Evolutionary conservation across 2,329 filamentous ascomycete genomes (phyloP).

Genomic region (Sarocladiaceae sp.): DNA sequence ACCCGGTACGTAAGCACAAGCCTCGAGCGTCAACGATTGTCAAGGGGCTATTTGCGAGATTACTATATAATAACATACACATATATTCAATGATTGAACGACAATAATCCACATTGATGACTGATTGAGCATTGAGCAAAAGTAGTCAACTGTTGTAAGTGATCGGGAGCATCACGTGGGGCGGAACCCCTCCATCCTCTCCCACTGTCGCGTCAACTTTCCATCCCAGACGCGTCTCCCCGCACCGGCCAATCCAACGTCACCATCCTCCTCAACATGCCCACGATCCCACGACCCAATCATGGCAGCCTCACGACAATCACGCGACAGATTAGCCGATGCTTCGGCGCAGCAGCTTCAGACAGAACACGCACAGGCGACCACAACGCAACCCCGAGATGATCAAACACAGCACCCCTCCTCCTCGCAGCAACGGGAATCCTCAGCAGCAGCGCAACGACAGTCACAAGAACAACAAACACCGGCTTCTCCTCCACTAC

Average conservation of each 20-base stretch:
- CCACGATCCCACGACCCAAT: not conserved
- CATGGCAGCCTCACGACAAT: constrained; percentile 6
- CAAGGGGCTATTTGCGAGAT: too few relatives aligned
- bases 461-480: too few relatives aligned
- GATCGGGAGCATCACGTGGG: not conserved
- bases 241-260: not conserved
- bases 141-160: too few relatives aligned
- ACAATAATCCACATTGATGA: too few relatives aligned
- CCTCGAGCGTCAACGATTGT: too few relatives aligned
- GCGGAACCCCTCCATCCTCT: constrained; percentile 7
- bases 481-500: constrained; percentile 30
- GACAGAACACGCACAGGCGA: not conserved
- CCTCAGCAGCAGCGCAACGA: too few relatives aligned
- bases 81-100: too few relatives aligned
- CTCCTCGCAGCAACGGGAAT: too few relatives aligned
- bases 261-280: not conserved
- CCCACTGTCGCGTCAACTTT: constrained; percentile 5
- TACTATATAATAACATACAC: too few relatives aligned
- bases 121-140: too few relatives aligned
- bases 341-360: not conserved
- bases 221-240: constrained; percentile 6
- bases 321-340: not conserved
- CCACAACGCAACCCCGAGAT: not conserved
- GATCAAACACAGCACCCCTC: not conserved
- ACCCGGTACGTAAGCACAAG: too few relatives aligned